Percentiles rank a stretch among this genome's conserved stretches.
Conservation (phyloP, 1,139 yeast genomes). For the Fermentozyma sake region DNA sequence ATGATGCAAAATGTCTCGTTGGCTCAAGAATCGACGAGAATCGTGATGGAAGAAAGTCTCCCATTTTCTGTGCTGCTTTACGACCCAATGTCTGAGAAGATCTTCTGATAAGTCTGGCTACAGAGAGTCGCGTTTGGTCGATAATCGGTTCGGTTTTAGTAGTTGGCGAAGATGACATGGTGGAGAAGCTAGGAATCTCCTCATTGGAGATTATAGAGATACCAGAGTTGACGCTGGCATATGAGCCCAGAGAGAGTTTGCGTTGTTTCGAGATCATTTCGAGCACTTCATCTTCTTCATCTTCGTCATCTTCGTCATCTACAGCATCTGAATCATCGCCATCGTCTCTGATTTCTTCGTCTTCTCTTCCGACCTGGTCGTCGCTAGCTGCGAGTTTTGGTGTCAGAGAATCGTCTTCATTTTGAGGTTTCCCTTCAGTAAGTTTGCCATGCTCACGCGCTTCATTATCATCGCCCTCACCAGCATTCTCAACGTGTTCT, state of each 20-base stretch:
- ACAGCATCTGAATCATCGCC: slow-evolving; percentile 33
- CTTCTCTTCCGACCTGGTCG: too few species aligned
- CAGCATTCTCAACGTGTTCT: slow-evolving; percentile 14
- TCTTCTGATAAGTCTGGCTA: slow-evolving; percentile 62
- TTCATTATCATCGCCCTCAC: too few species aligned
- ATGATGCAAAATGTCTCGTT: slow-evolving; percentile 87
- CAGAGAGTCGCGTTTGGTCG: slow-evolving; percentile 65
- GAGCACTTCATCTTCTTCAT: slow-evolving; percentile 25
- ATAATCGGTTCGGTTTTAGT: slow-evolving; percentile 55
- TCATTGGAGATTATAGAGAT: slow-evolving; percentile 20
- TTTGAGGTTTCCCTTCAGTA: not conserved
- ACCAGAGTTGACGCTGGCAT: slow-evolving; percentile 33
- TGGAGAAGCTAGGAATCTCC: slow-evolving; percentile 16
- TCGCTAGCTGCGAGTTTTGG: too few species aligned
- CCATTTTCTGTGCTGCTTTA: slow-evolving; percentile 85
- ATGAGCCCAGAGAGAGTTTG: slow-evolving; percentile 39
- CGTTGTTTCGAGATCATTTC: slow-evolving; percentile 29
- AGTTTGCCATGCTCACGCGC: too few species aligned
- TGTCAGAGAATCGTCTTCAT: slow-evolving; percentile 24
- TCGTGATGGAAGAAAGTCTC: slow-evolving; percentile 78
- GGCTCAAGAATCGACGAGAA: slow-evolving; percentile 88
- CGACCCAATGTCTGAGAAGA: slow-evolving; percentile 59
- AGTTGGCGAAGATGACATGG: slow-evolving; percentile 3
- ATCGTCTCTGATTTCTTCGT: slow-evolving; percentile 11
- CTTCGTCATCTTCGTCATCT: slow-evolving; percentile 23